Evolutionary conservation across 345 rosid genomes (phyloP).

Genomic region (Hibiscus mutabilis): DNA sequence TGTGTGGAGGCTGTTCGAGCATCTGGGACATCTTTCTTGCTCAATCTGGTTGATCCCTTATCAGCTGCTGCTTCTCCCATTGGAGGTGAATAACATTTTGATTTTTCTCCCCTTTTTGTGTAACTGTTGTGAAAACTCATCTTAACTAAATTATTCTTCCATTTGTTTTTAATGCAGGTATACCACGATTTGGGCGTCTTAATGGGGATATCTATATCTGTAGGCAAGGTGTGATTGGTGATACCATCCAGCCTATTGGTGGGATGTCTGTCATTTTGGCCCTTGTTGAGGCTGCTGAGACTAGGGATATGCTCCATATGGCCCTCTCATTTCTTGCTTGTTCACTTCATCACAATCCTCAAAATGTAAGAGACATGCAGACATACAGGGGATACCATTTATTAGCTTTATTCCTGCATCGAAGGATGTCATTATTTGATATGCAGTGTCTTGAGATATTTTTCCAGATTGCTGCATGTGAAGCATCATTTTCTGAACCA

Average conservation of each 20-base stretch:
- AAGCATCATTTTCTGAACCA: conserved; percentile 96
- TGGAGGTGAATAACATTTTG: conserved; percentile 52
- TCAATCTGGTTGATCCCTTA: conserved; percentile 95
- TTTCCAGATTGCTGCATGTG: conserved; percentile 97
- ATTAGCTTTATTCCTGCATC: conserved; percentile 84
- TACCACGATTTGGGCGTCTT: conserved; percentile 95
- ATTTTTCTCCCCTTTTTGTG: neutral
- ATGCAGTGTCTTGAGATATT: conserved; percentile 94
- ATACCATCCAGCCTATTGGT: conserved; percentile 79
- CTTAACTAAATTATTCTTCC: conserved; percentile 3
- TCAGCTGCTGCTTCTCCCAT: conserved; percentile 99
- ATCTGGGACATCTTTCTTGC: conserved; percentile 73
- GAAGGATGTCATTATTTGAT: conserved; percentile 79
- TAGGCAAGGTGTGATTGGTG: conserved; percentile 85
- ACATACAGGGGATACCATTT: conserved; percentile 94
- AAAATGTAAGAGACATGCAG: conserved; percentile 94
- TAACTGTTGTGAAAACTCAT: neutral
- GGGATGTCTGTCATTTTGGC: conserved; percentile 84
- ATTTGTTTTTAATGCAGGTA: conserved; percentile 39
- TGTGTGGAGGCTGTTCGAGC: conserved; percentile 73
- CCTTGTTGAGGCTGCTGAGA: conserved; percentile 90
- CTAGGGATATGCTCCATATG: conserved; percentile 95
- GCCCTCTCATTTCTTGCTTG: conserved; percentile 81
- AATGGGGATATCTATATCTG: conserved; percentile 76
- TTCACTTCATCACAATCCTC: conserved; percentile 94